Base-by-base conservation (phyloP, 768 basidiomycete species). In the Collybia sp. region DNA sequence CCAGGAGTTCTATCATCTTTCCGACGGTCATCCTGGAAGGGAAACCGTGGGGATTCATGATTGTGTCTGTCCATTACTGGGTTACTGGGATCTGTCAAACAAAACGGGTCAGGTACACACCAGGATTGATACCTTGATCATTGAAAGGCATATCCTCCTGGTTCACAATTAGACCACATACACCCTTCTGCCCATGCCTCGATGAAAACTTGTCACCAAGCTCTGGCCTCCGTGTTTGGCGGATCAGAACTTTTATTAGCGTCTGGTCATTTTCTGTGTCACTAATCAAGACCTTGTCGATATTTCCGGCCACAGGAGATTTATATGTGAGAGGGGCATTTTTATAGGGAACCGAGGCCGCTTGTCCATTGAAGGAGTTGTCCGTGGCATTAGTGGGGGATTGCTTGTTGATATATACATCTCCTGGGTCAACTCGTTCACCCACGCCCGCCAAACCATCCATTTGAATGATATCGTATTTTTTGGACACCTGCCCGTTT, bases 31-130 rank as follows among this genome's bases (percentile, higher is more conserved):
- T 97, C 45, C 95, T 89, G 47, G 92, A 95, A 4, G 96, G 96
- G 76, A 99, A 98, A 59, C 96, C 96, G 67, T 99, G 96, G 2
- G 96, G 96, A 63, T 99, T 99, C 95, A 99, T 98, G 70, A 99
- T 96, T 13, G 94, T 92, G 66, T 99, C 95, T 87, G 54, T 19
- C 33, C 40, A 41, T 31, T 34, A 64, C 37, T 9, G 43, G 40
- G 42, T 56, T 40, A 19, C 51, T 30, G 32, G 47, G 35, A 47
- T 34, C 31, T 44, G 35, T 47, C 35, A 41, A 41, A 37, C 47
- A 30, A 44, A 50, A 42, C 1, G 25, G 35, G 50, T 17, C 42
- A 43, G 32, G 47, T 36, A 63, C 75, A 49, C 66, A 88, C 90
- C 90, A 40, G 92, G 94, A 58, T 79, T 83, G 54, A 97, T 93